Conservation (phyloP, 2,329 filamentous ascomycete genomes). For the Arthrocladium fulminans region DNA sequence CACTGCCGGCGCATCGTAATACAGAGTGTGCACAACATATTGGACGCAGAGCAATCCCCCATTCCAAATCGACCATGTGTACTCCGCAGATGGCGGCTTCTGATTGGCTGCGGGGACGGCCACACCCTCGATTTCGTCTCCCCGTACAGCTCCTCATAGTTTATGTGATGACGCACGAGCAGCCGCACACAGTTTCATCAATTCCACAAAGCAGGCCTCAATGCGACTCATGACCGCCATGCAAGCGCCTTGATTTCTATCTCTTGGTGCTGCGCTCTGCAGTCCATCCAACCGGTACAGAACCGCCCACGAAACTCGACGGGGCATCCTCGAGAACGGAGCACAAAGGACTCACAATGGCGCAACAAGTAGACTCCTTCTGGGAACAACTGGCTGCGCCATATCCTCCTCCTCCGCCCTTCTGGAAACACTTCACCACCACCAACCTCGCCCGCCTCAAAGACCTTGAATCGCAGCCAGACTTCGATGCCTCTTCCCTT, state of each 20-base stretch:
- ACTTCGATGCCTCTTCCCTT: conserved; percentile 35
- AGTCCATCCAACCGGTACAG: no score
- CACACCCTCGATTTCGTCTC: background rate
- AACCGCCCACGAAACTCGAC: no score
- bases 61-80: background rate
- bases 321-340: background rate
- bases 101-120: conserved; percentile 13
- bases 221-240: background rate
- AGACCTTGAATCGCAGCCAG: conserved; percentile 33
- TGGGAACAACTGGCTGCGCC: conserved; percentile 39
- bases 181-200: no score
- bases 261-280: no score
- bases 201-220: no score
- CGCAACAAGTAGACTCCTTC: background rate
- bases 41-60: background rate
- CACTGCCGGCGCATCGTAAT: background rate
- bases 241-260: background rate
- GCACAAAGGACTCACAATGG: background rate
- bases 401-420: conserved; percentile 79
- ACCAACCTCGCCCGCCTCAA: conserved; percentile 58
- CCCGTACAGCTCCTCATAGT: background rate
- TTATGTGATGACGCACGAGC: background rate
- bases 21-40: background rate
- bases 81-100: conserved; percentile 18
- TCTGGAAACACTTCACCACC: conserved; percentile 79